phyloP scores from a whole-genome alignment of 306 rosid species.

The Elaeagnus macrophylla region DNA sequence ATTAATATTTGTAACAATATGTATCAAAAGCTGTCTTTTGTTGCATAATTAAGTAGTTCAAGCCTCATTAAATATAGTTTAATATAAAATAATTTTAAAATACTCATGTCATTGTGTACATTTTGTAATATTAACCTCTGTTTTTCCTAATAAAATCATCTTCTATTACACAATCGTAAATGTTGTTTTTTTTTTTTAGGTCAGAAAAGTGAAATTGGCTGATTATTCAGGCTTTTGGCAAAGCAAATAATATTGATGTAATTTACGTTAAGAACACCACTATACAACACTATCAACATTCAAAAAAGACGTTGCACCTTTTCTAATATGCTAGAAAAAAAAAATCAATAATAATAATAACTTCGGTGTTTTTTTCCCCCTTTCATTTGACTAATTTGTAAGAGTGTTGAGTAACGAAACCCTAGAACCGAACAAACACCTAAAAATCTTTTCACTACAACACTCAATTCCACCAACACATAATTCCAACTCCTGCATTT shows the following conservation, averaged over 20 bases:
- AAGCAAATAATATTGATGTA: background rate
- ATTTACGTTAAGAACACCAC: background rate
- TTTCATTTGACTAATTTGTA: slow-evolving; percentile 13
- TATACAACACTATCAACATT: background rate
- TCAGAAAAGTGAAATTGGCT: background rate
- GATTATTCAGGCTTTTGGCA: background rate
- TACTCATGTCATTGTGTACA: no score
- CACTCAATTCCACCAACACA: slow-evolving; percentile 38
- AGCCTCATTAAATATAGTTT: no score
- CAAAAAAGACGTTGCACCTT: no score
- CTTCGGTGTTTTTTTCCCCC: no score
- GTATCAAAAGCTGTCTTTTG: no score
- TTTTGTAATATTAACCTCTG: no score
- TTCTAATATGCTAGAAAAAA: background rate
- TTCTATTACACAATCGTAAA: no score
- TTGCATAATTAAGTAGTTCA: no score
- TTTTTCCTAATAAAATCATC: no score
- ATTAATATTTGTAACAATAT: no score
- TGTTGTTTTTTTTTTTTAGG: no score
- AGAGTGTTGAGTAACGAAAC: slow-evolving; percentile 60
- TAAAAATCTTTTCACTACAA: slow-evolving; percentile 43
- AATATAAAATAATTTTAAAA: no score
- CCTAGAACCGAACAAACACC: slow-evolving; percentile 59
- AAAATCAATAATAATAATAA: background rate
- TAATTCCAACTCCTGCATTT: slow-evolving; percentile 49